A percentile compares a stretch with the other conserved stretches of the same genome.
These are phyloP conservation scores for Pseudogymnoascus sp. DNA, from an alignment of 2,329 filamentous ascomycete species.

Conservation along the genomic window DNA sequence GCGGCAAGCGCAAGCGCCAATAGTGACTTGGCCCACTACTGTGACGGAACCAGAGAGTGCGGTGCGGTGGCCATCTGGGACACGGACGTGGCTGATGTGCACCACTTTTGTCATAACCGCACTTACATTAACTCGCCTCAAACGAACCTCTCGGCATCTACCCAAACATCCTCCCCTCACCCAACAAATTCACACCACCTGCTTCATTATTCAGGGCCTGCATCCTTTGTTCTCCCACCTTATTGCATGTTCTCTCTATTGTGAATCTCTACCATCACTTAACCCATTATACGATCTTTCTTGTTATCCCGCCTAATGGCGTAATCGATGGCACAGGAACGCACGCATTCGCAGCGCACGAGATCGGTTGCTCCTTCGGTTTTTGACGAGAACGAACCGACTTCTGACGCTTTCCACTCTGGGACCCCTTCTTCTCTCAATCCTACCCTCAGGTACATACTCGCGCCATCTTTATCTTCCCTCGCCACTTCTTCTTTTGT, in stretches of 20 bases:
- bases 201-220: conserved; percentile 3
- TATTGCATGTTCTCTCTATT: conserved; percentile 4
- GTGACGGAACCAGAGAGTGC: conserved; percentile 9
- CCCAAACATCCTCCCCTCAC: background rate
- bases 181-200: background rate
- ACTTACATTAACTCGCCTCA: conserved; percentile 9
- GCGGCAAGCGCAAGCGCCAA: conserved; percentile 4
- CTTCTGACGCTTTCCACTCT: conserved; percentile 5
- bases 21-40: conserved; percentile 9
- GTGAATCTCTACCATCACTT: background rate
- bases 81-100: conserved; percentile 5
- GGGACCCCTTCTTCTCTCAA: conserved; percentile 12
- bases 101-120: conserved; percentile 10
- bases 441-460: conserved; percentile 13
- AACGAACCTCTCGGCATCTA: background rate
- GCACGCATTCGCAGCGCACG: conserved; percentile 15
- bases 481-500: conserved; percentile 3
- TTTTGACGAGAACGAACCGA: conserved; percentile 12
- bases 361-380: conserved; percentile 14
- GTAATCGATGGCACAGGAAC: conserved; percentile 18
- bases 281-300: background rate
- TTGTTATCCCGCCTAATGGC: conserved; percentile 14
- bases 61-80: conserved; percentile 7
- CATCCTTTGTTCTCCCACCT: background rate
- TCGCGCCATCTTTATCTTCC: background rate